Percentiles rank a stretch among this genome's conserved stretches.
Conservation (phyloP, 306 rosid species). For the Dryas octopetala region DNA sequence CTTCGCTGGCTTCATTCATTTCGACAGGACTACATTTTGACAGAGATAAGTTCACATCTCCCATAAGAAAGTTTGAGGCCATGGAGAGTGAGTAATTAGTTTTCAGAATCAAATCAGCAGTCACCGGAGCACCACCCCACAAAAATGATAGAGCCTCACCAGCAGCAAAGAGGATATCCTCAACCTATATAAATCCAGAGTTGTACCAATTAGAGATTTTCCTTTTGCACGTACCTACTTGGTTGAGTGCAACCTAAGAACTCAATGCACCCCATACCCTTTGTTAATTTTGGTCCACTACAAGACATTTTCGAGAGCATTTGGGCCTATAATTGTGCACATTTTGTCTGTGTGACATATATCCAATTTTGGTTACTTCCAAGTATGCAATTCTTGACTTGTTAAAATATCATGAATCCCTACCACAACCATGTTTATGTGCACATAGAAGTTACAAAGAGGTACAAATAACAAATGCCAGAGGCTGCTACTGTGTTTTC, state of each 20-base stretch:
- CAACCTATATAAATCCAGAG: slow-evolving; percentile 61
- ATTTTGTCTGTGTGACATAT: neutral
- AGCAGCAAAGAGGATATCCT: slow-evolving; percentile 91
- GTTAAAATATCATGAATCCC: neutral
- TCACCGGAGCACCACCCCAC: slow-evolving; percentile 98
- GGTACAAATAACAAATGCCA: neutral
- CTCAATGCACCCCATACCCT: neutral
- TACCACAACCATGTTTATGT: neutral
- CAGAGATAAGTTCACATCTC: slow-evolving; percentile 61
- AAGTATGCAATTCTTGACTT: neutral
- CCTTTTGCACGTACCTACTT: neutral
- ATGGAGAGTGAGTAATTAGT: slow-evolving; percentile 85
- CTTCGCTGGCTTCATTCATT: slow-evolving; percentile 44
- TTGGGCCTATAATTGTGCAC: neutral
- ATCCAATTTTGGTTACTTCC: neutral
- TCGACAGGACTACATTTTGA: slow-evolving; percentile 37
- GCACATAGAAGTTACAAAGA: neutral
- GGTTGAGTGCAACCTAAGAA: neutral
- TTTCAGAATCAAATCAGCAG: slow-evolving; percentile 83
- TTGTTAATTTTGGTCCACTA: slow-evolving; percentile 5
- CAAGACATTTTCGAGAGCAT: neutral
- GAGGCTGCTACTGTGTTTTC: neutral
- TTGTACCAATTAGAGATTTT: slow-evolving; percentile 16
- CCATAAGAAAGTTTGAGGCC: slow-evolving; percentile 91
- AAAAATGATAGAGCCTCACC: slow-evolving; percentile 94